These are phyloP conservation scores for Euphorbia pulcherrima DNA, from an alignment of 345 rosid species.

Conservation along the genomic window DNA sequence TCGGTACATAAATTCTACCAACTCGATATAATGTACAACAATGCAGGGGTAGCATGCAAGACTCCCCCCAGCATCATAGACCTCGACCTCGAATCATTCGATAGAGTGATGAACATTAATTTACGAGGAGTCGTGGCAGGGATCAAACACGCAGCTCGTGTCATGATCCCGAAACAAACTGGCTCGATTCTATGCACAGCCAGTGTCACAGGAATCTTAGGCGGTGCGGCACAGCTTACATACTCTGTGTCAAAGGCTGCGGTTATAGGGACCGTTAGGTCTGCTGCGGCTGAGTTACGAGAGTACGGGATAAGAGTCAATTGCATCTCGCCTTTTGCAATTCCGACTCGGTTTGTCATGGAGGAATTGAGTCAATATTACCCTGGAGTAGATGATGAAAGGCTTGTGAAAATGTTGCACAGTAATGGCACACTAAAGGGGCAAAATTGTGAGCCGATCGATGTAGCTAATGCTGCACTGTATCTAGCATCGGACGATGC, in stretches of 20 bases:
- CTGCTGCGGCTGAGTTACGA: slow-evolving; percentile 67
- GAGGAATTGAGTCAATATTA: slow-evolving; percentile 48
- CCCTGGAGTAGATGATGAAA: slow-evolving; percentile 33
- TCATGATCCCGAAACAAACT: slow-evolving; percentile 59
- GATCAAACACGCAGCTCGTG: slow-evolving; percentile 72
- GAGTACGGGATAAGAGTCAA: slow-evolving; percentile 63
- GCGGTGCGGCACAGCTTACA: slow-evolving; percentile 67
- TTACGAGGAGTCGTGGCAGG: slow-evolving; percentile 70
- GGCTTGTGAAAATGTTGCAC: slow-evolving; percentile 38
- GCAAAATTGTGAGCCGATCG: slow-evolving; percentile 56
- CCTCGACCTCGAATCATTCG: slow-evolving; percentile 62
- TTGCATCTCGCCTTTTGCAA: slow-evolving; percentile 73
- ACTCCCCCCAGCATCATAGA: slow-evolving; percentile 55
- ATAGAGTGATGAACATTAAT: slow-evolving; percentile 57
- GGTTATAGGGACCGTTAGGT: slow-evolving; percentile 54
- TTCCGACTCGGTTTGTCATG: slow-evolving; percentile 60
- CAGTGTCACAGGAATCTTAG: slow-evolving; percentile 63
- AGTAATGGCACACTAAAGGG: slow-evolving; percentile 46
- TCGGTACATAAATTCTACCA: slow-evolving; percentile 42
- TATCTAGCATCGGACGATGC: slow-evolving; percentile 78
- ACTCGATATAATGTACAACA: slow-evolving; percentile 80
- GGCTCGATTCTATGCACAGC: slow-evolving; percentile 76
- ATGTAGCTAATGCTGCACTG: slow-evolving; percentile 80
- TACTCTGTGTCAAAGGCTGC: slow-evolving; percentile 58
- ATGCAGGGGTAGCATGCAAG: slow-evolving; percentile 71